These are phyloP conservation scores for Onygenales sp. DNA, from an alignment of 2,329 filamentous ascomycete species.

Conservation along the genomic window DNA sequence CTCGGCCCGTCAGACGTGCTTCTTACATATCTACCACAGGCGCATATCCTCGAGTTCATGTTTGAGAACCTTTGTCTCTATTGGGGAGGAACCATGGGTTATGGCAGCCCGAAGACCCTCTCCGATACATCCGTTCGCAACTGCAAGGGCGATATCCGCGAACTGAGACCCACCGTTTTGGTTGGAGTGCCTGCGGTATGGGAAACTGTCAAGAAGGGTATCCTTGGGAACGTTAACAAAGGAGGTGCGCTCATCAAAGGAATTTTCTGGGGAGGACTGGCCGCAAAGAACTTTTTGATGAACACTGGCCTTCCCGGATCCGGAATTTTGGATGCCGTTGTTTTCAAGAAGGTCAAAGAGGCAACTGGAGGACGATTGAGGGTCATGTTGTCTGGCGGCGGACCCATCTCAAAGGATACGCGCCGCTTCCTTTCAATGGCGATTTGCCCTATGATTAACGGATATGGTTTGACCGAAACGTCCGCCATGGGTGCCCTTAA, in stretches of 20 bases:
- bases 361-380: constrained; percentile 81
- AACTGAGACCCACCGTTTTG: constrained; percentile 80
- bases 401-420: constrained; percentile 78
- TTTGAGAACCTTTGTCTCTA: constrained; percentile 86
- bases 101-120: constrained; percentile 82
- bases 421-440: constrained; percentile 85
- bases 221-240: constrained; percentile 66
- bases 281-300: constrained; percentile 53
- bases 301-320: constrained; percentile 43
- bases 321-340: constrained; percentile 64
- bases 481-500: constrained; percentile 51
- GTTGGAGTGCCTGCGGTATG: constrained; percentile 94
- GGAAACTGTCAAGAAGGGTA: constrained; percentile 95
- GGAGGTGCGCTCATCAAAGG: constrained; percentile 61
- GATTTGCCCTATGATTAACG: constrained; percentile 85
- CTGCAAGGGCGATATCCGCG: constrained; percentile 86
- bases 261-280: constrained; percentile 65
- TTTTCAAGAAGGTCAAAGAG: constrained; percentile 87
- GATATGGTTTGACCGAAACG: constrained; percentile 93
- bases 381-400: constrained; percentile 89
- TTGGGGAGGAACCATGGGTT: constrained; percentile 80
- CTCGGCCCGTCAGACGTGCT: constrained; percentile 70
- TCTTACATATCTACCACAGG: constrained; percentile 84
- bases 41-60: constrained; percentile 93
- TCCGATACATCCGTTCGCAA: constrained; percentile 79